Evolutionary conservation across 345 rosid genomes (phyloP).

Genomic region (Garcia nutans): DNA sequence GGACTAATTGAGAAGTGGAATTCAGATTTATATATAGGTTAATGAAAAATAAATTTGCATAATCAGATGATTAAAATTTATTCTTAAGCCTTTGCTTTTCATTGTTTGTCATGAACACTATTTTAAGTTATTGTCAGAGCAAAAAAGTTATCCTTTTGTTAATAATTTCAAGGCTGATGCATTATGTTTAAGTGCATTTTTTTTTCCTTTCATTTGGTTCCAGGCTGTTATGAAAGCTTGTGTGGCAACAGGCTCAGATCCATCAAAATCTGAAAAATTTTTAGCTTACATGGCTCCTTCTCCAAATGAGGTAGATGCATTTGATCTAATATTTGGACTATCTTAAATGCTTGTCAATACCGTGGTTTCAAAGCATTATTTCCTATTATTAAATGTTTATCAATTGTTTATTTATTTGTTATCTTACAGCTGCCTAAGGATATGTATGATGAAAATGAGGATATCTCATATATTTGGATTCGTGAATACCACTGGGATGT

Average conservation of each 20-base stretch:
- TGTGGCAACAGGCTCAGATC: constrained; percentile 64
- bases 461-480: constrained; percentile 78
- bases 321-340: neutral
- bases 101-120: neutral
- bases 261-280: constrained; percentile 70
- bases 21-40: neutral
- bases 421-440: constrained; percentile 66
- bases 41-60: neutral
- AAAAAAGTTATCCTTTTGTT: neutral
- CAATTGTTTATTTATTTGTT: neutral
- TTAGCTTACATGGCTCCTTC: constrained; percentile 92
- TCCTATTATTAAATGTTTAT: neutral
- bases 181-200: neutral
- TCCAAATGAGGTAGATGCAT: constrained; percentile 64
- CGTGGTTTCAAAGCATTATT: constrained; percentile 4
- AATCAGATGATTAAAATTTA: neutral
- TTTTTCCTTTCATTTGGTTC: constrained; percentile 10
- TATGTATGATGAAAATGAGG: constrained; percentile 72
- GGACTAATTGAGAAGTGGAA: neutral
- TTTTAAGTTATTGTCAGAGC: neutral
- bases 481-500: constrained; percentile 97
- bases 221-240: constrained; percentile 97
- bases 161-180: neutral
- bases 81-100: neutral
- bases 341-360: neutral